Evolutionary conservation across 2,329 filamentous ascomycete genomes (phyloP), one percentile per base, ranked within the genome.

Genomic region (Cryphonectria japonica): DNA sequence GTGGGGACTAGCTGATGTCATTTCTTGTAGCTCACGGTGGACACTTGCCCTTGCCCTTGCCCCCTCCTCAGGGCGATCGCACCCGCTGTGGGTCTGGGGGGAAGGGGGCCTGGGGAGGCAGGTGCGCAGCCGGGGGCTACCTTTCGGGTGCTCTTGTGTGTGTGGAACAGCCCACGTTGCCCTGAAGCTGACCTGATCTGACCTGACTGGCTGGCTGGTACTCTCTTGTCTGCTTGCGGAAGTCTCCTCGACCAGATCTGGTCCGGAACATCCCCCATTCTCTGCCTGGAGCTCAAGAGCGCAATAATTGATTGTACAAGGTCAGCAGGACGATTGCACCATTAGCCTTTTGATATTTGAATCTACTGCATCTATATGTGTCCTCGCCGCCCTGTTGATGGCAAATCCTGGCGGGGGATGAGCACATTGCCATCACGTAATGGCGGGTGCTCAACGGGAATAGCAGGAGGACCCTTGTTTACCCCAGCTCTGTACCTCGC

Each of bases 21-120:
- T 50, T 68, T 68, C 22, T 43, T 54, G 43, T 34, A 50, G 39
- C 39, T 6, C 57, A 54, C 32, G 57, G 61, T 63, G 37, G 34
- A 19, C 16, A 46, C 43, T 46, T 16, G 43, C 16, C 29, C 26
- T 29, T 59, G n/a, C 26, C 26, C 22, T 8, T 61, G 16, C 59
- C 32, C 26, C 54, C 54, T 2, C 26, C 46, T 16, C 14, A 14
- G 32, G 59, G 16, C 59, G 22, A 50, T 34, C 34, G 65, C 65
- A 67, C 50, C 52, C 65, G 65, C 52, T 67, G 65, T 59, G 65
- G 65, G 65, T 37, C 54, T 67, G 65, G 65, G 65, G 59, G 22
- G 26, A 19, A 65, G 37, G n/a, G 29, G 26, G 62, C 26, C 26
- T 26, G 26, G 26, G 26, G 26, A 26, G 43, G 32, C 22, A 32